Conservation (phyloP, 192 early-diverging fungal species). For the Allomyces macrogynus region DNA sequence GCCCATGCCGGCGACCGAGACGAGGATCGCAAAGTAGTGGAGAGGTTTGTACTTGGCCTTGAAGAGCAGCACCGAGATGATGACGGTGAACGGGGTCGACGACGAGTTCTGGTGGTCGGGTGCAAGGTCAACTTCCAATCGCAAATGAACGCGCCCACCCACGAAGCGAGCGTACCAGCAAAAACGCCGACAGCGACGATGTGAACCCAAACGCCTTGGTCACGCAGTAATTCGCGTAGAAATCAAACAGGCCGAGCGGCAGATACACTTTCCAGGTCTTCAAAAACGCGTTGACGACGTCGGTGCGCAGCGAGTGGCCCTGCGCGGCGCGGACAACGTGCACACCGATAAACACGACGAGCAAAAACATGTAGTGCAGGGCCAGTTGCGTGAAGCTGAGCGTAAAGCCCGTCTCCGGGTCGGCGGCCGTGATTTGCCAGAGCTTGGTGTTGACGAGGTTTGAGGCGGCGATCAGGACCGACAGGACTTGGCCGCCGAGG, state of each 20-base stretch:
- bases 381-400: not conserved
- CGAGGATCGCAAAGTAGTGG: not conserved
- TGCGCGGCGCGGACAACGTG: not conserved
- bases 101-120: not conserved
- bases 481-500: not conserved
- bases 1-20: not conserved
- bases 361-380: not conserved
- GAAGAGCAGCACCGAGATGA: not conserved
- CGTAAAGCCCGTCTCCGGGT: not conserved
- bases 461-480: not conserved
- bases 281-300: not conserved
- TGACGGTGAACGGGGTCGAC: not conserved
- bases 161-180: not conserved
- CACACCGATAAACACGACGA: not conserved
- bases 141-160: not conserved
- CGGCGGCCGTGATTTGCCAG: not conserved
- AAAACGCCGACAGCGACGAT: not conserved
- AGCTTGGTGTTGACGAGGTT: not conserved
- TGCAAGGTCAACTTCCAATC: not conserved
- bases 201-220: slow-evolving; percentile 1
- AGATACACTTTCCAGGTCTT: not conserved
- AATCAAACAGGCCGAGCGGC: not conserved
- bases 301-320: not conserved
- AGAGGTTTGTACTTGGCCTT: not conserved
- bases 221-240: not conserved